phyloP scores from a whole-genome alignment of 2,329 filamentous ascomycete species.

The Exophiala bonariae region DNA sequence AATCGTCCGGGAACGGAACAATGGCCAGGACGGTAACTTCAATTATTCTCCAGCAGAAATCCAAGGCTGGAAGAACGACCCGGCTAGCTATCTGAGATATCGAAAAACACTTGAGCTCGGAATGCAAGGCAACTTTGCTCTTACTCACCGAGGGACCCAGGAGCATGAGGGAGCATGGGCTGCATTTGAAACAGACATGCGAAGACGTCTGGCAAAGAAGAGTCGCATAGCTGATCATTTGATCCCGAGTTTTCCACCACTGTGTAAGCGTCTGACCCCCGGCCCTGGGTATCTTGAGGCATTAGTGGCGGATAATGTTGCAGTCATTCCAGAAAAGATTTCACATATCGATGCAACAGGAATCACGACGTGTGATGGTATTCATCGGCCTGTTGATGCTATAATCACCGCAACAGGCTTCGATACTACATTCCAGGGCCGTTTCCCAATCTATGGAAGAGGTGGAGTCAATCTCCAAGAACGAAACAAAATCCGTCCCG shows the following conservation, averaged over 20 bases:
- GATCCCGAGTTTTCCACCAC: constrained; percentile 34
- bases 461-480: constrained; percentile 21
- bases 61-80: constrained; percentile 11
- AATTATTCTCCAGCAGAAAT: constrained; percentile 24
- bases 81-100: constrained; percentile 27
- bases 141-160: constrained; percentile 6
- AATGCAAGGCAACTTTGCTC: constrained; percentile 23
- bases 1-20: no score
- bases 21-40: constrained; percentile 21
- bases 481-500: constrained; percentile 29
- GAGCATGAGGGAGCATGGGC: constrained; percentile 3
- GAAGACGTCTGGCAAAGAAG: constrained; percentile 26
- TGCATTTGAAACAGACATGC: constrained; percentile 10
- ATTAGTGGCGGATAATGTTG: constrained; percentile 23
- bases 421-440: constrained; percentile 34
- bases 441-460: constrained; percentile 34
- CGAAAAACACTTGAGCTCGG: constrained; percentile 31
- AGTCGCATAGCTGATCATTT: constrained; percentile 29
- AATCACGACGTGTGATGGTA: constrained; percentile 27
- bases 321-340: constrained; percentile 3
- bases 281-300: constrained; percentile 40
- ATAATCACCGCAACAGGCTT: constrained; percentile 39
- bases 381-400: constrained; percentile 32
- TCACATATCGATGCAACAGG: neutral
- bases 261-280: constrained; percentile 44